Conservation (phyloP, 192 early-diverging fungal species). For the Mortierella claussenii region DNA sequence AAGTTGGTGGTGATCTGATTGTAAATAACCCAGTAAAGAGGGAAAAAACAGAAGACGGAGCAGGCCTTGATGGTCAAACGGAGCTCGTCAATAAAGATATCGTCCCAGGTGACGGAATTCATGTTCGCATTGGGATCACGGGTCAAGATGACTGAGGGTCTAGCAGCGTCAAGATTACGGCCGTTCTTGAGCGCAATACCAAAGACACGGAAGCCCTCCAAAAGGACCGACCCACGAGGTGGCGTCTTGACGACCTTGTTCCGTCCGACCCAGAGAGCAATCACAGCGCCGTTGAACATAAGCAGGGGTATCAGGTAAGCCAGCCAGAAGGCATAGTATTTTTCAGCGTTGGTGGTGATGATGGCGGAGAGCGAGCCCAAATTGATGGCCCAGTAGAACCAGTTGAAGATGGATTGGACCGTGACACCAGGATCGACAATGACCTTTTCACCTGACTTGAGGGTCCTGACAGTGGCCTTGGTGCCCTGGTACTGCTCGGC, state of each 20-base stretch:
- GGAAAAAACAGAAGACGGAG: slow-evolving; percentile 76
- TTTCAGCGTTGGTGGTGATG: slow-evolving; percentile 66
- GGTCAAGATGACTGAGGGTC: slow-evolving; percentile 62
- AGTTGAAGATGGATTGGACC: slow-evolving; percentile 82
- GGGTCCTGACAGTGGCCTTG: slow-evolving; percentile 68
- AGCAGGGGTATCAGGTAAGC: slow-evolving; percentile 68
- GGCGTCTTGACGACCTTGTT: slow-evolving; percentile 62
- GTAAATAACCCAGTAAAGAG: slow-evolving; percentile 81
- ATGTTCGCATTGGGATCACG: slow-evolving; percentile 27
- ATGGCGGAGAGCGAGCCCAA: slow-evolving; percentile 72
- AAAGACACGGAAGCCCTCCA: slow-evolving; percentile 59
- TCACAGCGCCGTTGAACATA: slow-evolving; percentile 65
- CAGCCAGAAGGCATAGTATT: slow-evolving; percentile 66
- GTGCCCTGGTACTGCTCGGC: slow-evolving; percentile 74
- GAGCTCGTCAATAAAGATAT: slow-evolving; percentile 79
- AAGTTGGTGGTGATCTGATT: slow-evolving; percentile 72
- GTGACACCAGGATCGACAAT: slow-evolving; percentile 77
- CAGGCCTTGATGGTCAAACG: slow-evolving; percentile 68
- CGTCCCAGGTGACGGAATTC: slow-evolving; percentile 66
- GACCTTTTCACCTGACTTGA: slow-evolving; percentile 66
- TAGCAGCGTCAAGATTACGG: slow-evolving; percentile 69
- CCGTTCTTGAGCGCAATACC: slow-evolving; percentile 45
- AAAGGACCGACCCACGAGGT: slow-evolving; percentile 70
- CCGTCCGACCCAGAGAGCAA: slow-evolving; percentile 61
- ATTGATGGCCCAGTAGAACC: slow-evolving; percentile 86